A percentile compares a stretch with the other conserved stretches of the same genome.
Evolutionary conservation across 2,329 filamentous ascomycete species (phyloP).

Genomic region (Hypoxylon sp.): DNA sequence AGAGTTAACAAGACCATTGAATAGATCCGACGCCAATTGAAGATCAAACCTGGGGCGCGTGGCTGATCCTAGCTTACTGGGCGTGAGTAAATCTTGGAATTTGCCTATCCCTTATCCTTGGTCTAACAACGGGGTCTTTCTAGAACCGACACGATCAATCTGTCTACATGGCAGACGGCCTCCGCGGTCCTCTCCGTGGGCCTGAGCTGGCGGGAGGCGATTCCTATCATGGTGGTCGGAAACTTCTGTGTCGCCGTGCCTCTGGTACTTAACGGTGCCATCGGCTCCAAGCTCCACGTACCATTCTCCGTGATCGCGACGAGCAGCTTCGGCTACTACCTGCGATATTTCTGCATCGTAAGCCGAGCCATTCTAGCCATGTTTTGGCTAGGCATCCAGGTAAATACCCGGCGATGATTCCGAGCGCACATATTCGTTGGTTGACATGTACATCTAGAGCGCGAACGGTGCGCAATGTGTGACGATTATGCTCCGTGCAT

Average conservation of each 20-base stretch:
- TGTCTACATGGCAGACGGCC: conserved; percentile 53
- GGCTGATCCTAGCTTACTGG: conserved; percentile 54
- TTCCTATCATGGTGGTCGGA: conserved; percentile 65
- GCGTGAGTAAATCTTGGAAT: conserved; percentile 22
- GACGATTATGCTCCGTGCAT: conserved; percentile 58
- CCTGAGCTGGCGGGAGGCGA: conserved; percentile 52
- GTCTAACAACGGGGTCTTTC: not conserved
- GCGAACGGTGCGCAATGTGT: conserved; percentile 68
- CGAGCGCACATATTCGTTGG: conserved; percentile 37
- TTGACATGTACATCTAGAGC: conserved; percentile 60
- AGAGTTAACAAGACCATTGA: conserved; percentile 36
- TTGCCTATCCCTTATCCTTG: not conserved
- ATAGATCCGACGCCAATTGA: conserved; percentile 53
- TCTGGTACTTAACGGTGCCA: conserved; percentile 62
- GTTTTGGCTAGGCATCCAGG: conserved; percentile 70
- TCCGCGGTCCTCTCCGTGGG: conserved; percentile 53
- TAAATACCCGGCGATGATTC: conserved; percentile 20
- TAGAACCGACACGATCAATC: conserved; percentile 51
- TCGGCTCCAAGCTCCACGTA: conserved; percentile 60
- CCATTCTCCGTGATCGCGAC: conserved; percentile 60
- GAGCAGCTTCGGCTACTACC: conserved; percentile 60
- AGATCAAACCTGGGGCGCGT: conserved; percentile 55
- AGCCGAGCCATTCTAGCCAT: conserved; percentile 59
- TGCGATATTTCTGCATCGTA: conserved; percentile 55
- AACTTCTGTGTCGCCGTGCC: conserved; percentile 68